phyloP scores from a whole-genome alignment of 2,329 filamentous ascomycete species.

The Pseudonectria foliicola region DNA sequence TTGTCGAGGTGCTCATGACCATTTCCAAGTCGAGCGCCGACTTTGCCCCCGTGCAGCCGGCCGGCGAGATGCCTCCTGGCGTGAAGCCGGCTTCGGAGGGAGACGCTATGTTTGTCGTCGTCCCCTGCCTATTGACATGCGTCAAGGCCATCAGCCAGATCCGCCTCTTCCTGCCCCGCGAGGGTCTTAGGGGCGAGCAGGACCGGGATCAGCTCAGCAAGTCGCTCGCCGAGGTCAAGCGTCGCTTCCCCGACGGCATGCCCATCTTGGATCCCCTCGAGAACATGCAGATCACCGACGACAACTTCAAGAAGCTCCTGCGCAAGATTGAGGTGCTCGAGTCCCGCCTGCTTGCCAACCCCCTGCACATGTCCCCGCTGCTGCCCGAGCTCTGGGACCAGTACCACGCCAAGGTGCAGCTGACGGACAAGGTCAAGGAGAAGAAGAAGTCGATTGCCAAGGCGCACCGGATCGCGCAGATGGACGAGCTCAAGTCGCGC shows the following conservation, averaged over 20 bases:
- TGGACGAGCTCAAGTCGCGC: constrained; percentile 92
- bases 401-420: constrained; percentile 72
- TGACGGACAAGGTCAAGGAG: constrained; percentile 74
- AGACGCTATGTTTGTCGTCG: constrained; percentile 29
- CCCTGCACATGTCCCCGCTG: constrained; percentile 82
- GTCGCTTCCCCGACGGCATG: constrained; percentile 86
- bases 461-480: constrained; percentile 80
- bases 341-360: constrained; percentile 79
- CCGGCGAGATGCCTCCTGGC: constrained; percentile 52
- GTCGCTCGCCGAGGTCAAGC: constrained; percentile 68
- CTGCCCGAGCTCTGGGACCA: constrained; percentile 79
- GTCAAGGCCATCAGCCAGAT: constrained; percentile 80
- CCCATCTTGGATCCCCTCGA: constrained; percentile 87
- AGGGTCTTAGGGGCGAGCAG: constrained; percentile 56
- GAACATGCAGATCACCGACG: constrained; percentile 91
- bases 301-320: constrained; percentile 86
- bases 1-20: constrained; percentile 74
- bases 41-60: constrained; percentile 30
- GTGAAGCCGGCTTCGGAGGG: constrained; percentile 33
- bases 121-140: constrained; percentile 80
- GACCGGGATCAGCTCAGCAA: constrained; percentile 62
- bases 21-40: constrained; percentile 45
- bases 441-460: constrained; percentile 81
- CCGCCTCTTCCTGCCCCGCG: constrained; percentile 73
- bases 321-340: constrained; percentile 96